Base-by-base conservation (phyloP, 192 early-diverging fungal genomes). In the Coemansia sp. region DNA sequence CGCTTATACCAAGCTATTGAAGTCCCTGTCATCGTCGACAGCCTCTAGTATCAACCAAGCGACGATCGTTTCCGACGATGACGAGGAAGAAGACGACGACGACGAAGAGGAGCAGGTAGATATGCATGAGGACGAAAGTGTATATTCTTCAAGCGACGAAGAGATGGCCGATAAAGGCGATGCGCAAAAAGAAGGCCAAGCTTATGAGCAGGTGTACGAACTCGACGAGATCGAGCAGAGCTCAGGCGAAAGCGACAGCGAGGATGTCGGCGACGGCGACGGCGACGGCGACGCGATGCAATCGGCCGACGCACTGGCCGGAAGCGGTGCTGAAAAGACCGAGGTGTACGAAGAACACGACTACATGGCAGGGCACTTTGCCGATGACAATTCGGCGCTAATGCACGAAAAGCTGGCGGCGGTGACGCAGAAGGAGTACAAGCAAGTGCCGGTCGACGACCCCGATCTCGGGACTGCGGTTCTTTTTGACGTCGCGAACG, bases 371-470 rank as follows among this genome's bases (percentile, higher is more conserved):
- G 30, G 32, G 0, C 75, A 78, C 39, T 64, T 69, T 47, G 64
- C 65, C 22, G 63, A 74, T 16, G 61, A 62, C 46, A 62, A 69
- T 28, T 69, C 65, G 16, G 57, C 61, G 58, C 58, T 48, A 72
- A 66, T 42, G 69, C 77, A 64, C 66, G 62, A 48, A 59, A 76
- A 61, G 58, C 74, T 65, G 50, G 72, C 65, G 4, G 72, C 64
- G 24, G 65, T 60, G 18, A 69, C 60, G 47, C 81, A 66, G 61
- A 76, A 69, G 74, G 77, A 73, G 20, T 76, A 77, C 64, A 61
- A 60, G 22, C 61, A 62, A 28, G 25, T 49, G 46, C 55, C 60
- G 53, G 72, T 56, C 49, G 76, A 69, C 32, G 71, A 81, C 20
- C 55, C 61, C 27, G 22, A 73, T 32, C 65, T 81, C 32, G 58